Percentiles rank a stretch among this genome's conserved stretches.
These are phyloP conservation scores for Cupressus sempervirens DNA, from an alignment of 75 land plant species.

Conservation along the genomic window DNA sequence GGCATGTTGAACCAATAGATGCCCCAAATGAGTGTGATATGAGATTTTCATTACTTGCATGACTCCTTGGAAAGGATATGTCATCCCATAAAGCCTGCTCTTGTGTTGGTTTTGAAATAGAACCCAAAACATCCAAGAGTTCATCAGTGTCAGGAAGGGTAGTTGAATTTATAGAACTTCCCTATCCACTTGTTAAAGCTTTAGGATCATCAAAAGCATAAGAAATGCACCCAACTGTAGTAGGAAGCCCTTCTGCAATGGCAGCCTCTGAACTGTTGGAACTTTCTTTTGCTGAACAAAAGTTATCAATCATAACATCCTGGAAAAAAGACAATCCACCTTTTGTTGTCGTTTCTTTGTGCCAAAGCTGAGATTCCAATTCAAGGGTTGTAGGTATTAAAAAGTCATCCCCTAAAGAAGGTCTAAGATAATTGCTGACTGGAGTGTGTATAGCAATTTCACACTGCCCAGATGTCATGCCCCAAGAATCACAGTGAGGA, in stretches of 20 bases:
- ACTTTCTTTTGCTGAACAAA: neutral
- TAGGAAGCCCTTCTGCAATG: neutral
- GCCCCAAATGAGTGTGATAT: slow-evolving; percentile 9
- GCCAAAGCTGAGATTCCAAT: neutral
- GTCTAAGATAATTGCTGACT: neutral
- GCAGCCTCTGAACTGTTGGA: neutral
- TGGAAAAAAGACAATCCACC: neutral
- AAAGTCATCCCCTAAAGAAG: neutral
- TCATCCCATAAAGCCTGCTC: slow-evolving; percentile 16
- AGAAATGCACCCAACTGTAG: neutral
- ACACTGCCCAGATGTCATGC: neutral
- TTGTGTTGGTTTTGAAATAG: slow-evolving; percentile 21
- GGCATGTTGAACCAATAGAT: too few relatives aligned
- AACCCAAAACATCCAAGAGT: too few relatives aligned
- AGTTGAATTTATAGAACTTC: neutral
- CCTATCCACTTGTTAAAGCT: slow-evolving; percentile 15
- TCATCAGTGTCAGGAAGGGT: slow-evolving; percentile 28
- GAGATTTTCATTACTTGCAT: neutral
- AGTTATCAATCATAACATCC: neutral
- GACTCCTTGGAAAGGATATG: neutral
- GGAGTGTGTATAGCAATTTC: neutral
- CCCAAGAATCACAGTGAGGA: neutral
- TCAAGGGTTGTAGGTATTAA: slow-evolving; percentile 2
- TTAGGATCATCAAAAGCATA: slow-evolving; percentile 10
- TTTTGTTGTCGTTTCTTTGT: neutral